Evolutionary conservation across 2,329 filamentous ascomycete species (phyloP).

Genomic region (Trichophyton mentagrophytes): DNA sequence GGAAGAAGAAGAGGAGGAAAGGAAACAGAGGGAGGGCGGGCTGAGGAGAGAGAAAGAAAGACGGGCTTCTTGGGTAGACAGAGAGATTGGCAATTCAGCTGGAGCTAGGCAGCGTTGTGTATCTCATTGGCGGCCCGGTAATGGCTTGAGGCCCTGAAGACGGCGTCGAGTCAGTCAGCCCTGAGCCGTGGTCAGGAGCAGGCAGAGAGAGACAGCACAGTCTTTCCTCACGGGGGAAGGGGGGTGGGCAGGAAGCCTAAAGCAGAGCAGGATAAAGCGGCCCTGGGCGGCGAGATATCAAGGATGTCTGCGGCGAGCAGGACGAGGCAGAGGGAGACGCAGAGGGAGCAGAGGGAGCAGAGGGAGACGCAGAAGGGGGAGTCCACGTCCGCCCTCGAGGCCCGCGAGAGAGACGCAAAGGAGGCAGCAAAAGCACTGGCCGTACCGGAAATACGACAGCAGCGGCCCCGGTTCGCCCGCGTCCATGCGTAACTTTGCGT

Average conservation of each 20-base stretch:
- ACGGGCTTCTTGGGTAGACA: background rate
- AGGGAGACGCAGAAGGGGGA: background rate
- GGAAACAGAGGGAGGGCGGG: too few species aligned
- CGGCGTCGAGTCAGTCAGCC: background rate
- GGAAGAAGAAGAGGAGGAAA: too few species aligned
- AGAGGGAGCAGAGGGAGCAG: too few species aligned
- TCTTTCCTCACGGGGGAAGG: background rate
- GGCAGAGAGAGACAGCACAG: too few species aligned
- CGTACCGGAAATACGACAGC: slow-evolving; percentile 1
- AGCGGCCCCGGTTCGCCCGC: slow-evolving; percentile 1
- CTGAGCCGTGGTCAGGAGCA: background rate
- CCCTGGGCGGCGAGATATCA: too few species aligned
- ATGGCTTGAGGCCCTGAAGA: background rate
- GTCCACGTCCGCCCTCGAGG: background rate
- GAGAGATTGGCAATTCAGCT: slow-evolving; percentile 2
- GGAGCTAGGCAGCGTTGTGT: background rate
- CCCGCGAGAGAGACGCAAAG: background rate
- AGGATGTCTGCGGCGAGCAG: too few species aligned
- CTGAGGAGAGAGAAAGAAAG: background rate
- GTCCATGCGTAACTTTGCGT: slow-evolving; percentile 1
- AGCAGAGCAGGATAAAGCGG: too few species aligned
- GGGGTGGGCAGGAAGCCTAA: background rate
- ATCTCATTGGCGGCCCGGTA: background rate
- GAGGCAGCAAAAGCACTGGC: background rate
- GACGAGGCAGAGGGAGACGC: background rate